A percentile compares a stretch with the other conserved stretches of the same genome.
Conservation (phyloP, 768 basidiomycete genomes). For the Amanita subjunquillea region DNA sequence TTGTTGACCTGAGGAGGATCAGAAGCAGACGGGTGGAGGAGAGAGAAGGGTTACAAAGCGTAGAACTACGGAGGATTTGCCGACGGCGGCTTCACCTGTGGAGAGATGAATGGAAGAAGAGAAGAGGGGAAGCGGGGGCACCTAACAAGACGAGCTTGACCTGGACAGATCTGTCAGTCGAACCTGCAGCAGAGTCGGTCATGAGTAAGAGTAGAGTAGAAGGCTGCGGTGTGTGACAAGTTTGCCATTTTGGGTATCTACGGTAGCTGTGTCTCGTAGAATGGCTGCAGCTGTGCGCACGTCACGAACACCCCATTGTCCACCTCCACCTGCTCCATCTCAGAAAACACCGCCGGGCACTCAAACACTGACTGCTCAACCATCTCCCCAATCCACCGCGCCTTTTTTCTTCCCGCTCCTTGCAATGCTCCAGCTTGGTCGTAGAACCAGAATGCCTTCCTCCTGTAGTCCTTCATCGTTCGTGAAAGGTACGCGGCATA, state of each 20-base stretch:
- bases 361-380: conserved; percentile 12
- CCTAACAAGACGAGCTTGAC: conserved; percentile 97
- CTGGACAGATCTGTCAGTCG: conserved; percentile 85
- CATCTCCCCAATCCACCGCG: conserved; percentile 20
- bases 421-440: conserved; percentile 42
- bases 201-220: conserved; percentile 25
- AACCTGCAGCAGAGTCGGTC: conserved; percentile 67
- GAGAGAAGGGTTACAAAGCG: conserved; percentile 62
- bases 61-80: conserved; percentile 97
- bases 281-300: conserved; percentile 31
- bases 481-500: conserved; percentile 39
- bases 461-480: conserved; percentile 27
- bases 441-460: conserved; percentile 43
- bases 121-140: conserved; percentile 18
- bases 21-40: conserved; percentile 4
- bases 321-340: conserved; percentile 21
- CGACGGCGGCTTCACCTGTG: conserved; percentile 94
- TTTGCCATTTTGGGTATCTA: conserved; percentile 14
- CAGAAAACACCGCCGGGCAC: conserved; percentile 28
- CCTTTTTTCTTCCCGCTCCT: conserved; percentile 32
- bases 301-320: conserved; percentile 32
- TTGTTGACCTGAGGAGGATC: conserved; percentile 62
- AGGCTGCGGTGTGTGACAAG: conserved; percentile 13
- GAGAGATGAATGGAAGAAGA: conserved; percentile 9
- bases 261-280: conserved; percentile 15